Evolutionary conservation across 2,329 filamentous ascomycete species (phyloP).

Genomic region (Claviceps cyperi): DNA sequence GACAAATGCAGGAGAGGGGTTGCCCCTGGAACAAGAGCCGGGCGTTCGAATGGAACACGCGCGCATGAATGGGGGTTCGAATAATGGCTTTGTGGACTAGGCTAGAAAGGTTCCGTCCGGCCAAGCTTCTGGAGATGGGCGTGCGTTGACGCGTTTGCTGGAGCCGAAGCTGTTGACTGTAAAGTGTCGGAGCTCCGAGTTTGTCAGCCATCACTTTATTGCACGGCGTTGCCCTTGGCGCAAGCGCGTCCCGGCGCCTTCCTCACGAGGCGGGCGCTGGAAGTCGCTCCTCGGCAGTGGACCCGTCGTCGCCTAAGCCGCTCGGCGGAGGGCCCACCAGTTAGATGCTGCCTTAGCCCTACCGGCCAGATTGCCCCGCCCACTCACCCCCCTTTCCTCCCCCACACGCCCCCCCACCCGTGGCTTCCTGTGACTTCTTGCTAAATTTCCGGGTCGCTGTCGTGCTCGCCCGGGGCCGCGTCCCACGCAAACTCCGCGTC

Average conservation of each 20-base stretch:
- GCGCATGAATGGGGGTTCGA: no score
- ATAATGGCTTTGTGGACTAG: no score
- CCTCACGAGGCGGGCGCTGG: neutral
- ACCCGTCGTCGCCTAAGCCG: no score
- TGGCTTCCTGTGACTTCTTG: neutral
- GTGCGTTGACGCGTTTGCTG: neutral
- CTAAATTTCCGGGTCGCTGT: slow-evolving; percentile 5
- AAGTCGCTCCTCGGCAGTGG: no score
- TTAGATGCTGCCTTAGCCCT: no score
- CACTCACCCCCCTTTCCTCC: neutral
- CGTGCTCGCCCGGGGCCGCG: slow-evolving; percentile 17
- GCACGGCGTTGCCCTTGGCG: slow-evolving; percentile 7
- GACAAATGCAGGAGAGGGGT: no score
- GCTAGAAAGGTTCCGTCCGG: no score
- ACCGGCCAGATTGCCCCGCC: no score
- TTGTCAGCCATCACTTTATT: slow-evolving; percentile 10
- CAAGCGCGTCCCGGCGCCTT: neutral
- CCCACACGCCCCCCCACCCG: slow-evolving; percentile 7
- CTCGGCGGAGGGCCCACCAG: no score
- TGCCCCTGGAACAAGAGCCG: no score
- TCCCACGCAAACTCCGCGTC: slow-evolving; percentile 17
- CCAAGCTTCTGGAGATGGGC: neutral
- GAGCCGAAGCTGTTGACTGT: neutral
- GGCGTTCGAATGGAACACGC: no score
- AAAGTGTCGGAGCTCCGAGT: slow-evolving; percentile 8